Evolutionary conservation across 139 green algal species (phyloP).

Genomic region (Coelastrella sp.): DNA sequence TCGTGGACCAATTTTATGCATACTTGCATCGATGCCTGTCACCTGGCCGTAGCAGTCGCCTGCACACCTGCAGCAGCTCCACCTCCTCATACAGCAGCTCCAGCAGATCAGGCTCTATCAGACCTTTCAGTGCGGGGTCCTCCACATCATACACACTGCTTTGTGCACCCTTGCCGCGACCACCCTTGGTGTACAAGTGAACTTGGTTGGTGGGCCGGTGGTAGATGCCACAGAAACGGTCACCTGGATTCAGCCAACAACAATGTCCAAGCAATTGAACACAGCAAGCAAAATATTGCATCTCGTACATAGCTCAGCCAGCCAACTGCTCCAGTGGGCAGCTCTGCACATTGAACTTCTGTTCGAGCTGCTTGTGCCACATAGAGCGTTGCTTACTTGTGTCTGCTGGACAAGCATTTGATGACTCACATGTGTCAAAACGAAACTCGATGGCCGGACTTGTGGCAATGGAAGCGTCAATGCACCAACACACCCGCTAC

Average conservation of each 20-base stretch:
- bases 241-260: conserved; percentile 36
- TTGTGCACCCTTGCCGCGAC: conserved; percentile 37
- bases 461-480: too few relatives aligned
- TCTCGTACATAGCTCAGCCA: too few relatives aligned
- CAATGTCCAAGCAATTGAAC: too few relatives aligned
- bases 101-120: conserved; percentile 77
- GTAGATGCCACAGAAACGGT: conserved; percentile 78
- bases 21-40: neutral
- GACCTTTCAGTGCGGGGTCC: conserved; percentile 59
- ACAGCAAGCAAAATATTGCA: too few relatives aligned
- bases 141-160: conserved; percentile 54
- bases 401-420: too few relatives aligned
- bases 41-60: too few relatives aligned
- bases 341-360: conserved; percentile 76
- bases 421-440: too few relatives aligned
- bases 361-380: conserved; percentile 86
- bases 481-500: too few relatives aligned
- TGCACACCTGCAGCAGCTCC: conserved; percentile 84
- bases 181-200: conserved; percentile 49
- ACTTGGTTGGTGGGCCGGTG: conserved; percentile 65
- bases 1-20: too few relatives aligned
- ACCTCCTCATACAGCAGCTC: conserved; percentile 81
- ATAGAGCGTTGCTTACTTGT: too few relatives aligned
- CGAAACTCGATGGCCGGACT: too few relatives aligned
- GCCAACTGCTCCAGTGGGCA: conserved; percentile 87